Base-by-base conservation (phyloP, 176 grass and related monocot genomes). In the Tillandsia fasciculata region DNA sequence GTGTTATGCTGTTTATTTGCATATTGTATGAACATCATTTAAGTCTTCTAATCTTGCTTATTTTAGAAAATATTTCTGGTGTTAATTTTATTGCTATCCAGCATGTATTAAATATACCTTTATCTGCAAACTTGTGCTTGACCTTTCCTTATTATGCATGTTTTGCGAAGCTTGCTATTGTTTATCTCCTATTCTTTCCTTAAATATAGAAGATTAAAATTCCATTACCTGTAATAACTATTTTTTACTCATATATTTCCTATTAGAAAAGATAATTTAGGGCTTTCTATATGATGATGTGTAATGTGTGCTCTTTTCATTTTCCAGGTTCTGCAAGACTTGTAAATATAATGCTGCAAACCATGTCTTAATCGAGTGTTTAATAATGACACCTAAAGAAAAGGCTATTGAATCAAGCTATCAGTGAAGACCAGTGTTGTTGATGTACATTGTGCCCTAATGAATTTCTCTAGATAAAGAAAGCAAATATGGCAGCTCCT, bases 381-480 rank as follows among this genome's bases (percentile, higher is more conserved):
- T 18, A 18, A 20, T 20, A 61, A 61, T 61, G 15, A 18, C 12
- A 61, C 12, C 64, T 53, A 53, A 78, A 77, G 10, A 72, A 69
- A 72, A 23, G 64, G 68, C 15, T 53, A 15, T 64, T 82, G 72
- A 9, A 22, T 22, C 56, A 61, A 61, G 17, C 56, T 67, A 65
- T 15, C 28, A 53, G 42, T 54, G 26, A n/a, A 71, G 50, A 28
- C 28, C 2, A 8, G 8, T 17, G 50, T 14, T 33, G 26, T n/a
- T 47, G 51, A 79, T 63, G 42, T 53, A 59, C 73, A 42, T 42
- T 42, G 33, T 42, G 52, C 68, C 27, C 61, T 52, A 2, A 12
- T 79, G 71, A 79, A 77, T 63, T 75, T 67, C 78, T 53, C 54
- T 87, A 79, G 51, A 86, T 91, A 83, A 81, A 87, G 81, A 69